Evolutionary conservation across 176 grass and related monocot species (phyloP).

Genomic region (Phoenix roebelenii): DNA sequence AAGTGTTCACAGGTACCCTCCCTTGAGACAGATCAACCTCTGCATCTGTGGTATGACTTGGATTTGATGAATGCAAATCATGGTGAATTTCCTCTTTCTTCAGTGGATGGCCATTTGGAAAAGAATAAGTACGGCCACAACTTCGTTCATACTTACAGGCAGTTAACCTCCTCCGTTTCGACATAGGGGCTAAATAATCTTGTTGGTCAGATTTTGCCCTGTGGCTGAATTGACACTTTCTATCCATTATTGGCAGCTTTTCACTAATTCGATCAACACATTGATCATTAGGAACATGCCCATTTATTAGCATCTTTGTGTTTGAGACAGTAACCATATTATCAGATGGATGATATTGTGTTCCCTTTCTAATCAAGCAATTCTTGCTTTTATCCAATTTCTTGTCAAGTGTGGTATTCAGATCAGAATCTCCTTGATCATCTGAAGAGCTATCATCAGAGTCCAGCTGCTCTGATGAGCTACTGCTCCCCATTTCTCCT

Average conservation of each 20-base stretch:
- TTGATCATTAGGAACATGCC: constrained; percentile 24
- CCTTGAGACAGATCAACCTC: constrained; percentile 11
- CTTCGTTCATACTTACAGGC: constrained; percentile 53
- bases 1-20: constrained; percentile 10
- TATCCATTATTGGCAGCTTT: neutral
- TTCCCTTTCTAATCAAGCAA: neutral
- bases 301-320: constrained; percentile 22
- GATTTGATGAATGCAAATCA: constrained; percentile 15
- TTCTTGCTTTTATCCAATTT: constrained; percentile 1
- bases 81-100: constrained; percentile 34
- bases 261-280: neutral
- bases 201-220: constrained; percentile 45
- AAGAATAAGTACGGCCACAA: constrained; percentile 19
- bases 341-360: neutral
- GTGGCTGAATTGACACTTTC: neutral
- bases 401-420: constrained; percentile 19
- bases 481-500: constrained; percentile 28
- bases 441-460: constrained; percentile 31
- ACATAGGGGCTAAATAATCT: constrained; percentile 60
- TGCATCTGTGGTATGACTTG: constrained; percentile 16
- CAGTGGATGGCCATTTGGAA: constrained; percentile 24
- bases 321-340: constrained; percentile 12
- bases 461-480: constrained; percentile 39
- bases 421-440: constrained; percentile 19
- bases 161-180: constrained; percentile 67